Percentiles rank a stretch among this genome's conserved stretches.
phyloP scores from a whole-genome alignment of 306 rosid genomes.

The Urtica urens region DNA sequence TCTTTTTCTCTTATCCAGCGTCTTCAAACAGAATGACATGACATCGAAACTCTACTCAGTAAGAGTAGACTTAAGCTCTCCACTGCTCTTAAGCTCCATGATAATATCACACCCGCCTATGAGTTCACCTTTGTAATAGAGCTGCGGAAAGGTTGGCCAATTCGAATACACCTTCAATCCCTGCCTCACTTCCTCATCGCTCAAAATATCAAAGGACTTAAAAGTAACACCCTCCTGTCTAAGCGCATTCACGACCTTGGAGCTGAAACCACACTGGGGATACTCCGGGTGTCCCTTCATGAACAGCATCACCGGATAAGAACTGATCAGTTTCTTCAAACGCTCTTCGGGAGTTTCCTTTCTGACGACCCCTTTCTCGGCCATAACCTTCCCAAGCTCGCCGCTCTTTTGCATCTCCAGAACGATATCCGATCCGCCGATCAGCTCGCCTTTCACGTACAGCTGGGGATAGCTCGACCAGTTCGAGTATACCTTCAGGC shows the following conservation, averaged over 20 bases:
- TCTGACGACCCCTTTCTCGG: constrained; percentile 45
- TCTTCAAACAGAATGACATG: constrained; percentile 20
- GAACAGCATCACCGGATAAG: constrained; percentile 79
- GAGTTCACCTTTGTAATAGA: constrained; percentile 76
- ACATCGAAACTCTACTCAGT: constrained; percentile 33
- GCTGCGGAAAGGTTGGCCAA: constrained; percentile 97
- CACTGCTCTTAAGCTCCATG: constrained; percentile 54
- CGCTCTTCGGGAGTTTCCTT: constrained; percentile 55
- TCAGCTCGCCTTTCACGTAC: constrained; percentile 61
- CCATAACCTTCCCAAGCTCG: constrained; percentile 53
- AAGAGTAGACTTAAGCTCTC: constrained; percentile 66
- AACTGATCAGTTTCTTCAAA: constrained; percentile 47
- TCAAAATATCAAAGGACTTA: constrained; percentile 69
- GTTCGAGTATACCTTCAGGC: constrained; percentile 80
- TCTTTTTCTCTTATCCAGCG: not conserved
- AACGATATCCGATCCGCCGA: constrained; percentile 91
- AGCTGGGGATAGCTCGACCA: constrained; percentile 97
- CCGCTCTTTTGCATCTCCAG: constrained; percentile 95
- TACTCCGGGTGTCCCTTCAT: constrained; percentile 89
- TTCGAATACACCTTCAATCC: constrained; percentile 73
- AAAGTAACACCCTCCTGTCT: constrained; percentile 52
- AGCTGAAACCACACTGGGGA: constrained; percentile 88
- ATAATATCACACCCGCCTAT: constrained; percentile 84
- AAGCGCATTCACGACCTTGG: constrained; percentile 69
- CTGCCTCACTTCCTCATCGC: constrained; percentile 77